Evolutionary conservation across 179 eudicot species (phyloP).

Genomic region (Gypsophila paniculata): DNA sequence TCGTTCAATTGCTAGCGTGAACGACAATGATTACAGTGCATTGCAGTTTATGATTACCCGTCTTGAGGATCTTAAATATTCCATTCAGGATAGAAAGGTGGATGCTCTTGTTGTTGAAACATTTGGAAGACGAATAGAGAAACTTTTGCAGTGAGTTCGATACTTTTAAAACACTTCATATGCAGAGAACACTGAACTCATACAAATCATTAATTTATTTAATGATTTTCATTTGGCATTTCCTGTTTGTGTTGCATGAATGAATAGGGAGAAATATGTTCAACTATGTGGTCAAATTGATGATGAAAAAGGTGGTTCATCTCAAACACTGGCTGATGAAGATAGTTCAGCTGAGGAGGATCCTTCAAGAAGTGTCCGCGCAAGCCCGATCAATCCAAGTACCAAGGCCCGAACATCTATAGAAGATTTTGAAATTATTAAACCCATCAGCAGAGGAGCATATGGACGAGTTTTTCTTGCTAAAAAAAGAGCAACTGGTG

Average conservation of each 20-base stretch:
- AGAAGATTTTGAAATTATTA: conserved; percentile 96
- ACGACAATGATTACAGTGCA: conserved; percentile 62
- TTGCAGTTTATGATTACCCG: conserved; percentile 75
- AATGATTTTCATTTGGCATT: not conserved
- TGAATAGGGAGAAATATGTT: conserved; percentile 83
- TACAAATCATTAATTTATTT: not conserved
- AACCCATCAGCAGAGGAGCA: conserved; percentile 98
- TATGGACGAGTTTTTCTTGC: conserved; percentile 96
- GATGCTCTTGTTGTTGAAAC: conserved; percentile 99
- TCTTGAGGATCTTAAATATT: conserved; percentile 83
- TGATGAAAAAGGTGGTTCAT: conserved; percentile 61
- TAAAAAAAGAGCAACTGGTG: conserved; percentile 91
- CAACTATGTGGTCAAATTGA: conserved; percentile 85
- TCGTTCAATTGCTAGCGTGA: conserved; percentile 69
- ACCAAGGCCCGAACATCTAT: conserved; percentile 83
- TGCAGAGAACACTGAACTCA: not conserved
- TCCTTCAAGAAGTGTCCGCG: conserved; percentile 61
- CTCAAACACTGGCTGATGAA: conserved; percentile 56
- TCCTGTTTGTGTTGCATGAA: conserved; percentile 11
- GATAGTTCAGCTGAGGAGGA: conserved; percentile 83
- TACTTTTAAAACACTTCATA: conserved; percentile 8
- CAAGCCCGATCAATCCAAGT: conserved; percentile 76
- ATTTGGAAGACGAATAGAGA: conserved; percentile 95
- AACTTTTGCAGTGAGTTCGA: conserved; percentile 82
- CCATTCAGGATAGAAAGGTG: conserved; percentile 92